These are phyloP conservation scores for Plasmodium gallinaceum DNA, from an alignment of 169 alveolate species.

Conservation along the genomic window DNA sequence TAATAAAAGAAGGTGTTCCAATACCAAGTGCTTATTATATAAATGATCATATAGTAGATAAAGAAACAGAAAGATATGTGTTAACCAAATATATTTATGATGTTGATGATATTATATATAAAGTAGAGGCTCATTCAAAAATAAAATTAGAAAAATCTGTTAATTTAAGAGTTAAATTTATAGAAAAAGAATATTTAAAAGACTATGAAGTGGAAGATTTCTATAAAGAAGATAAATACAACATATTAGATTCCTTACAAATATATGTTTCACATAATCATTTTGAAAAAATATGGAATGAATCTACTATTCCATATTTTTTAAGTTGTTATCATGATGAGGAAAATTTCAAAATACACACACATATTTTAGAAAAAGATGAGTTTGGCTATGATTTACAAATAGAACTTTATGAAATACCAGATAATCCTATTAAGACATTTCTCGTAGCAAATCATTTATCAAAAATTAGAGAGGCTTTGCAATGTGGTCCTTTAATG, in stretches of 20 bases:
- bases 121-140: slow-evolving; percentile 75
- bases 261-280: slow-evolving; percentile 57
- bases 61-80: slow-evolving; percentile 71
- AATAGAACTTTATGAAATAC: slow-evolving; percentile 71
- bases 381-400: slow-evolving; percentile 69
- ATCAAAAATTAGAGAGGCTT: slow-evolving; percentile 75
- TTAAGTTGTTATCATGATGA: slow-evolving; percentile 68
- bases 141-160: slow-evolving; percentile 32
- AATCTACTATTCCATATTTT: slow-evolving; percentile 57
- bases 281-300: slow-evolving; percentile 66
- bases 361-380: slow-evolving; percentile 67
- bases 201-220: slow-evolving; percentile 56
- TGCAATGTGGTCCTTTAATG: slow-evolving; percentile 69
- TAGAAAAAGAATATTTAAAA: slow-evolving; percentile 55
- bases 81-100: slow-evolving; percentile 70
- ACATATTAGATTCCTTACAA: slow-evolving; percentile 62
- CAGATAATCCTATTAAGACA: slow-evolving; percentile 33
- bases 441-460: slow-evolving; percentile 40
- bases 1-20: slow-evolving; percentile 71
- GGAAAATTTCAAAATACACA: slow-evolving; percentile 51
- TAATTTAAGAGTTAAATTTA: slow-evolving; percentile 16
- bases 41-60: slow-evolving; percentile 55
- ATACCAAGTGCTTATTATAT: slow-evolving; percentile 57
- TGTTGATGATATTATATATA: slow-evolving; percentile 70
- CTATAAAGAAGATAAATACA: slow-evolving; percentile 45